Evolutionary conservation across 495 filamentous ascomycete genomes (phyloP).

Genomic region (Chaetomium cochliodes): DNA sequence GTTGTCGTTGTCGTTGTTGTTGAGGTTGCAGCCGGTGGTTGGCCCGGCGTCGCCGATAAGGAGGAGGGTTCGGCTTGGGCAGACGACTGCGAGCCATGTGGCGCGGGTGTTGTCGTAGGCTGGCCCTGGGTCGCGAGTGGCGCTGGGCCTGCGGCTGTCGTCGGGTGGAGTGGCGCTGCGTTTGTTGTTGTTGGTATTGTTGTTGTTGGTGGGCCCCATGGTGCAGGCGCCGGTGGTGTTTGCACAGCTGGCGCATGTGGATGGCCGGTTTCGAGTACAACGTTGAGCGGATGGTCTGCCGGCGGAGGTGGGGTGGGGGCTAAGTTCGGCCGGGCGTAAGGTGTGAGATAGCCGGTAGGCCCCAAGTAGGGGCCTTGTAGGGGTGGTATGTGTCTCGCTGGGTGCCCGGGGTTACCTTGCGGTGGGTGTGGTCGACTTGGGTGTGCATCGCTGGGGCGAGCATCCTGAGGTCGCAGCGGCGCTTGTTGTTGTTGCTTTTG

Average conservation of each 20-base stretch:
- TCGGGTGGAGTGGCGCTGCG: not conserved
- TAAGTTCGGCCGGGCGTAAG: constrained; percentile 9
- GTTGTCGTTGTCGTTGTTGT: too few species aligned
- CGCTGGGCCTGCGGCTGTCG: not conserved
- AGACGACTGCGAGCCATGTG: not conserved
- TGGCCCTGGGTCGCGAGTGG: not conserved
- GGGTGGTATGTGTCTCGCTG: not conserved
- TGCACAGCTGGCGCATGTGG: constrained; percentile 3
- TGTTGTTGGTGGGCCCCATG: not conserved
- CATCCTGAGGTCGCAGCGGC: not conserved
- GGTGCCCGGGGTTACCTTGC: not conserved
- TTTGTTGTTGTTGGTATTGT: not conserved
- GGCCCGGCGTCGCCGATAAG: not conserved
- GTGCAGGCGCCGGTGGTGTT: not conserved
- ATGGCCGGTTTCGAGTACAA: not conserved
- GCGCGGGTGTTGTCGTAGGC: not conserved
- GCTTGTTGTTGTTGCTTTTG: too few species aligned
- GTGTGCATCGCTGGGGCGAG: not conserved
- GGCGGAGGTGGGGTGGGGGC: not conserved
- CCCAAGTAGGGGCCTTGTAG: constrained; percentile 1
- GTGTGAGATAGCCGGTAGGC: constrained; percentile 8
- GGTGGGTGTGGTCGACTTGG: not conserved
- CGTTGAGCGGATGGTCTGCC: not conserved
- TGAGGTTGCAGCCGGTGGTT: not conserved
- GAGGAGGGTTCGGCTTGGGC: not conserved